Percentiles rank a stretch among this genome's conserved stretches.
These are phyloP conservation scores for Moniliella sp. DNA, from an alignment of 1,284 basidiomycete genomes.

Conservation along the genomic window DNA sequence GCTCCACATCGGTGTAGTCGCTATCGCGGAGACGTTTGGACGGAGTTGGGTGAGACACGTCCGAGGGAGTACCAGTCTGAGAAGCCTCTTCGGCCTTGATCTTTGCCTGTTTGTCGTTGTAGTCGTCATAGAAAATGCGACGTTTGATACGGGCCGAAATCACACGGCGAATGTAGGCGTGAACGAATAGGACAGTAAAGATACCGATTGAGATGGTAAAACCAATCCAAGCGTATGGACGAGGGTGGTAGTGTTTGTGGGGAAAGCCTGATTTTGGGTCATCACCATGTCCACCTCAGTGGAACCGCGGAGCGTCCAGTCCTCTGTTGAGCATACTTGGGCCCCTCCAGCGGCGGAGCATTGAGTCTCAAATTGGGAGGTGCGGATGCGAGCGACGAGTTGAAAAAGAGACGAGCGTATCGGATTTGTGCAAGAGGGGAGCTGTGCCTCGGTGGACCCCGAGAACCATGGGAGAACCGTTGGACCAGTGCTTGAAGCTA, in stretches of 20 bases:
- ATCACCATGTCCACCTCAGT: slow-evolving; percentile 7
- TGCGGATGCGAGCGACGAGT: slow-evolving; percentile 16
- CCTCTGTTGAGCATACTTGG: slow-evolving; percentile 21
- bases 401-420: slow-evolving; percentile 24
- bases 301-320: slow-evolving; percentile 12
- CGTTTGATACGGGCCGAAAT: slow-evolving; percentile 1
- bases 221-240: slow-evolving; percentile 9
- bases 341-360: slow-evolving; percentile 6
- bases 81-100: too few species aligned
- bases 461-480: slow-evolving; percentile 13
- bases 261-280: neutral
- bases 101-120: too few species aligned
- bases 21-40: too few species aligned
- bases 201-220: slow-evolving; percentile 9
- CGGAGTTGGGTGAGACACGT: too few species aligned
- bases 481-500: slow-evolving; percentile 15
- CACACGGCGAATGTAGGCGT: slow-evolving; percentile 4
- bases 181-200: slow-evolving; percentile 14
- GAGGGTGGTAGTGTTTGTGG: slow-evolving; percentile 3
- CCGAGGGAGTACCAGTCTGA: too few species aligned
- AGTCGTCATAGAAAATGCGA: too few species aligned
- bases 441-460: slow-evolving; percentile 12
- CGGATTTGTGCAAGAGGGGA: slow-evolving; percentile 11
- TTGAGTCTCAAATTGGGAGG: slow-evolving; percentile 8
- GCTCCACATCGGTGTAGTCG: too few species aligned